phyloP scores from a whole-genome alignment of 495 filamentous ascomycete genomes.

The Podospora pseudoanserina region DNA sequence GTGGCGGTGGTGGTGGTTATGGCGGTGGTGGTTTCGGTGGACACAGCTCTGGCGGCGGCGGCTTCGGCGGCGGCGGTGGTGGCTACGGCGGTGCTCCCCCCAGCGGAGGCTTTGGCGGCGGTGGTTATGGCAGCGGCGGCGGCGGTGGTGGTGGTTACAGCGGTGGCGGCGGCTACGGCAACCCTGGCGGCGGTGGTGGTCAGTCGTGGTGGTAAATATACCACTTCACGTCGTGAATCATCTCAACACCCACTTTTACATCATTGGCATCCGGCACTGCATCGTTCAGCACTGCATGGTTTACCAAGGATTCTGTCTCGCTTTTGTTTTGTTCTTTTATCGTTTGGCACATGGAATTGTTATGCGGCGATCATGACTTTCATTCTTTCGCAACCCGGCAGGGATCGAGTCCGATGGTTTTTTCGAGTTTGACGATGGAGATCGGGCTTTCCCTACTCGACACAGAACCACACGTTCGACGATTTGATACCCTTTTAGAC shows the following conservation, averaged over 20 bases:
- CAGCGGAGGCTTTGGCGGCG: conserved; percentile 51
- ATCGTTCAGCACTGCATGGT: not conserved
- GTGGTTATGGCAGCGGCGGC: conserved; percentile 51
- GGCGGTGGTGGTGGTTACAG: conserved; percentile 35
- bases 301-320: not conserved
- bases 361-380: conserved; percentile 35
- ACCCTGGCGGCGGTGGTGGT: conserved; percentile 76
- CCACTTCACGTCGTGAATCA: conserved; percentile 12
- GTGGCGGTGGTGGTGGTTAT: conserved; percentile 51
- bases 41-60: conserved; percentile 48
- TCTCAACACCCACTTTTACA: conserved; percentile 20
- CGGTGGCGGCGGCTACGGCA: conserved; percentile 51
- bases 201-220: conserved; percentile 85
- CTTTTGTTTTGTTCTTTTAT: conserved; percentile 15
- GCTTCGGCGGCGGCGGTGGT: conserved; percentile 64
- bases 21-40: conserved; percentile 50
- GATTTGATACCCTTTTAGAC: conserved; percentile 45
- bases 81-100: conserved; percentile 46
- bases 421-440: conserved; percentile 36
- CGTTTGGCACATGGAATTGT: conserved; percentile 13
- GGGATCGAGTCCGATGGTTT: conserved; percentile 27
- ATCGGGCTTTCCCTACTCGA: conserved; percentile 29
- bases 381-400: conserved; percentile 21
- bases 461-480: conserved; percentile 22
- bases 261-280: conserved; percentile 1